Percentiles rank a stretch among this genome's conserved stretches.
phyloP scores from a whole-genome alignment of 345 rosid genomes.

The Streptanthus diversifolius region DNA sequence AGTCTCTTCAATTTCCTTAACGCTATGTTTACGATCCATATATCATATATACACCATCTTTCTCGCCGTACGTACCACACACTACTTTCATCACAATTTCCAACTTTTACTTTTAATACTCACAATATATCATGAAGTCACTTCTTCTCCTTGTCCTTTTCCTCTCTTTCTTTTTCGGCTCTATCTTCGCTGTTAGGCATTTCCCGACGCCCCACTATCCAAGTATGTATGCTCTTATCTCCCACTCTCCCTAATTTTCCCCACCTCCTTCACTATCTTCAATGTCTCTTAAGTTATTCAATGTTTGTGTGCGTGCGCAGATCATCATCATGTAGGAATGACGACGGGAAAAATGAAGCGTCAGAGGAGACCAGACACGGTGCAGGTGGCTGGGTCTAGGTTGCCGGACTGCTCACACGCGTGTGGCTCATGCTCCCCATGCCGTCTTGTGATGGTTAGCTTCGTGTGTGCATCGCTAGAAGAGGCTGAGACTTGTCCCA shows the following conservation, averaged over 20 bases:
- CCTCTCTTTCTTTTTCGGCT: constrained; percentile 22
- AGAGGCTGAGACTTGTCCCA: constrained; percentile 96
- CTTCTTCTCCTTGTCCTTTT: constrained; percentile 30
- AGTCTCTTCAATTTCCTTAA: constrained; percentile 63
- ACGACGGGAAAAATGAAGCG: constrained; percentile 2
- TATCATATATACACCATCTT: constrained; percentile 27
- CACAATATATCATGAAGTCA: constrained; percentile 18
- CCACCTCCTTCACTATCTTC: constrained; percentile 20
- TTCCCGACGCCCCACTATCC: constrained; percentile 8
- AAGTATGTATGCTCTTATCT: constrained; percentile 32
- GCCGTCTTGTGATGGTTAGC: constrained; percentile 90
- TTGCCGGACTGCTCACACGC: constrained; percentile 90
- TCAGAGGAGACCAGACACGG: constrained; percentile 50
- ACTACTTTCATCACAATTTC: not conserved
- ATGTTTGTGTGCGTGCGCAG: constrained; percentile 6
- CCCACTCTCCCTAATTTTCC: constrained; percentile 8
- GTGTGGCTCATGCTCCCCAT: constrained; percentile 88
- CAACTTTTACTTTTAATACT: not conserved
- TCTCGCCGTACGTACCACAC: constrained; percentile 20
- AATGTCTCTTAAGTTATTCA: constrained; percentile 3
- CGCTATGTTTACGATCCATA: constrained; percentile 27
- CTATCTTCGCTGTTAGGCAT: constrained; percentile 32
- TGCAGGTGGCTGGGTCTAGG: constrained; percentile 78
- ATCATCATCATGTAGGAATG: constrained; percentile 28
- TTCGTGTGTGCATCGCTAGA: constrained; percentile 74